Evolutionary conservation across 2,329 filamentous ascomycete genomes (phyloP).

Genomic region (Calonectria naviculata): DNA sequence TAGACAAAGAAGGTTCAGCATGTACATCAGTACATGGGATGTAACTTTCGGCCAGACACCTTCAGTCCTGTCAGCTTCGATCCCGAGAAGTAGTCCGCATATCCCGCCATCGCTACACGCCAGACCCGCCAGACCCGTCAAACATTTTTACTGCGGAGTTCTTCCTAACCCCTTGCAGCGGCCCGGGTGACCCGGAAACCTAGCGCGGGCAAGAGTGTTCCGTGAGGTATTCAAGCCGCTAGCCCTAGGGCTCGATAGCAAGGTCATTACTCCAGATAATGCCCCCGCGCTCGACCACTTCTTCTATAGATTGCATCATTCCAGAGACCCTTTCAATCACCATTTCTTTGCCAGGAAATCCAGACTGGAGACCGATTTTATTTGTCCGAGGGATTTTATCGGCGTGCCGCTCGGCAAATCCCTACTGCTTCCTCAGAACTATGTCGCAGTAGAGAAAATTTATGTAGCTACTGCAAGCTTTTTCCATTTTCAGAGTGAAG

Average conservation of each 20-base stretch:
- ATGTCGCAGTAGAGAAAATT: neutral
- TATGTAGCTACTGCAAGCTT: neutral
- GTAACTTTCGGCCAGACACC: too few species aligned
- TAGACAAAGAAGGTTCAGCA: neutral
- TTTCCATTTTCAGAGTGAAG: neutral
- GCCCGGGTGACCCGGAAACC: neutral
- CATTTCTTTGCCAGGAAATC: neutral
- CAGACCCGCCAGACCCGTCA: neutral
- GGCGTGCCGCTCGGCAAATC: neutral
- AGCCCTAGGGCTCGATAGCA: neutral
- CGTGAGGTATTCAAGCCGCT: neutral
- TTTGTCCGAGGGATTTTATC: neutral
- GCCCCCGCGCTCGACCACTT: neutral
- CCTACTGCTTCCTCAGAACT: neutral
- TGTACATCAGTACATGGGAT: neutral
- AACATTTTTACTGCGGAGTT: neutral
- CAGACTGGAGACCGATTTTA: neutral
- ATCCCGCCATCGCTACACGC: neutral
- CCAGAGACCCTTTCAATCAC: neutral
- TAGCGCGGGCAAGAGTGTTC: neutral
- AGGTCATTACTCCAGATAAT: too few species aligned
- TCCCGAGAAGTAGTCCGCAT: neutral
- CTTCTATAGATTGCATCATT: neutral
- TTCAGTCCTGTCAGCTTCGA: neutral
- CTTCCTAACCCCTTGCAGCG: neutral